These are phyloP conservation scores for Candida sithepensis DNA, from an alignment of 805 yeast genomes.

Conservation along the genomic window DNA sequence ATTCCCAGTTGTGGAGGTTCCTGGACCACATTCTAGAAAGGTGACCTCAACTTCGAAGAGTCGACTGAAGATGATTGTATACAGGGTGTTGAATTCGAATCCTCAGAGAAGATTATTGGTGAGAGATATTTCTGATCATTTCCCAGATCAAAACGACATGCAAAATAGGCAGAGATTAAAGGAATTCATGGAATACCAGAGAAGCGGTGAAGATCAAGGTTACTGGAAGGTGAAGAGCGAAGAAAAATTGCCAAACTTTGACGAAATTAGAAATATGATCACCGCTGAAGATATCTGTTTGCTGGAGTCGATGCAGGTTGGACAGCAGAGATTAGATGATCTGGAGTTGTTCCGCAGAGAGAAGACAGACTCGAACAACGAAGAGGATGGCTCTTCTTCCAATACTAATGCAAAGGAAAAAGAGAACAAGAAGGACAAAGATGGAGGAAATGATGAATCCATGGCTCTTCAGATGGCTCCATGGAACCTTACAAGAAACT, in stretches of 20 bases:
- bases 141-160: slow-evolving; percentile 97
- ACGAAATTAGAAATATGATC: slow-evolving; percentile 75
- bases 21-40: slow-evolving; percentile 96
- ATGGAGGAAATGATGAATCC: slow-evolving; percentile 47
- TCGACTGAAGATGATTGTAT: slow-evolving; percentile 90
- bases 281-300: slow-evolving; percentile 88
- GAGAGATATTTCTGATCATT: slow-evolving; percentile 83
- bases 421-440: slow-evolving; percentile 19
- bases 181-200: slow-evolving; percentile 96
- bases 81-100: slow-evolving; percentile 73
- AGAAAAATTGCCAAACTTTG: slow-evolving; percentile 67
- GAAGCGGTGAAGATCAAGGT: slow-evolving; percentile 92
- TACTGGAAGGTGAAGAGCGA: slow-evolving; percentile 84
- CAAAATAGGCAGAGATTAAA: slow-evolving; percentile 93
- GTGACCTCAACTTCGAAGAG: slow-evolving; percentile 92
- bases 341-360: slow-evolving; percentile 50
- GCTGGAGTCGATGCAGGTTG: slow-evolving; percentile 88
- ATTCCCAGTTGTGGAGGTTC: slow-evolving; percentile 90
- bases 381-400: neutral
- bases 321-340: slow-evolving; percentile 87
- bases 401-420: slow-evolving; percentile 7
- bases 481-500: slow-evolving; percentile 91
- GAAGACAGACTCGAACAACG: slow-evolving; percentile 29
- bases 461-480: slow-evolving; percentile 85
- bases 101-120: slow-evolving; percentile 75